A percentile compares a stretch with the other conserved stretches of the same genome.
Evolutionary conservation across 1,284 basidiomycete species (phyloP).

Genomic region (Macrocybe sp.): DNA sequence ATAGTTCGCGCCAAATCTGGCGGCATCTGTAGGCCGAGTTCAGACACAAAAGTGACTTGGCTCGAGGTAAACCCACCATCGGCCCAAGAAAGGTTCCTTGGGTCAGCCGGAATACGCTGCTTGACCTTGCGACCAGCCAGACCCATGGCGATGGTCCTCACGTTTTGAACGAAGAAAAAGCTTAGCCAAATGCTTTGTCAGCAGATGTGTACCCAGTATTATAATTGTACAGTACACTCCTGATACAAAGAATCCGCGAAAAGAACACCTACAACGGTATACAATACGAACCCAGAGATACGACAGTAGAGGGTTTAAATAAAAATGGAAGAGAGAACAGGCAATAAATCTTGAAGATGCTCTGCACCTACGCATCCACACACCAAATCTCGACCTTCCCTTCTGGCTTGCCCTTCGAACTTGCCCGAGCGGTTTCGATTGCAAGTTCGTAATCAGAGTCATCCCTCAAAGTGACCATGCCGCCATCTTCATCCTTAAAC

Average conservation of each 20-base stretch:
- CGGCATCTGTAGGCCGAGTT: conserved; percentile 50
- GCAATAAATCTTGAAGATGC: conserved; percentile 4
- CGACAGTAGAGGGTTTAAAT: background rate
- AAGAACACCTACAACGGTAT: too few species aligned
- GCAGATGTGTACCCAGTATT: background rate
- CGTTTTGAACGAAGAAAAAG: background rate
- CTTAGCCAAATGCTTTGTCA: conserved; percentile 1
- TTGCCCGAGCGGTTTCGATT: conserved; percentile 80
- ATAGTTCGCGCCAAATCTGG: conserved; percentile 72
- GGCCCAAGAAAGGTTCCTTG: conserved; percentile 71
- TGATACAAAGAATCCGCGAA: background rate
- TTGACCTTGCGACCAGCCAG: conserved; percentile 63
- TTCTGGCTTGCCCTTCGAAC: conserved; percentile 66
- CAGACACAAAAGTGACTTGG: conserved; percentile 2
- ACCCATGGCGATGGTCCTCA: conserved; percentile 43
- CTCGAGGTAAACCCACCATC: conserved; percentile 46
- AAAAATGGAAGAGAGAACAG: background rate
- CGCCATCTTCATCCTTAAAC: conserved; percentile 86
- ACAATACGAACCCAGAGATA: background rate
- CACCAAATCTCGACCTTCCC: conserved; percentile 86
- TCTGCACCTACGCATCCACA: conserved; percentile 35
- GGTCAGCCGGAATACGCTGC: conserved; percentile 65
- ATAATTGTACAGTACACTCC: background rate
- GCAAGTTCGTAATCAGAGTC: conserved; percentile 84
- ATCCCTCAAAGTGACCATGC: conserved; percentile 72